Conservation (phyloP, 2,329 filamentous ascomycete genomes). For the Colletotrichum sp. region DNA sequence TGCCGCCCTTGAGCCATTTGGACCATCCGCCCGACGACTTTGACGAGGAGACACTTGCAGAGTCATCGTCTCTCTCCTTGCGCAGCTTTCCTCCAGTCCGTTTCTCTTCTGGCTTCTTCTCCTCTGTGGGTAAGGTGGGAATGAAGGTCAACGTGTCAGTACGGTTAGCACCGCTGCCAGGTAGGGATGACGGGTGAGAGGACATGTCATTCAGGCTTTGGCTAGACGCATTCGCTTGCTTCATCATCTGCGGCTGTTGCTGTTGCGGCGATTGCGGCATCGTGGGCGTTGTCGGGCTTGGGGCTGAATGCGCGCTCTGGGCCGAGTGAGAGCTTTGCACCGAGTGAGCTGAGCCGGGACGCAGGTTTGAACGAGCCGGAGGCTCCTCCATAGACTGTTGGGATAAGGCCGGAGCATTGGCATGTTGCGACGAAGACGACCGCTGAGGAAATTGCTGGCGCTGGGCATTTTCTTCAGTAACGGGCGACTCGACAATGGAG, state of each 20-base stretch:
- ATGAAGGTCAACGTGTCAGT: slow-evolving; percentile 84
- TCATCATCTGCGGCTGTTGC: slow-evolving; percentile 23
- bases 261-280: slow-evolving; percentile 18
- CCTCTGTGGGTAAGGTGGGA: slow-evolving; percentile 72
- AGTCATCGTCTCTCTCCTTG: slow-evolving; percentile 71
- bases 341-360: slow-evolving; percentile 33
- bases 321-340: slow-evolving; percentile 7
- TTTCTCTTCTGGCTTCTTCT: slow-evolving; percentile 74
- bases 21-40: slow-evolving; percentile 79
- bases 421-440: slow-evolving; percentile 49
- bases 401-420: slow-evolving; percentile 15
- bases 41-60: slow-evolving; percentile 61
- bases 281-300: slow-evolving; percentile 10
- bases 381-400: slow-evolving; percentile 43
- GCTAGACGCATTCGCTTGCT: slow-evolving; percentile 20
- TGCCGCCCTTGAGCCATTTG: slow-evolving; percentile 86
- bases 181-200: slow-evolving; percentile 70
- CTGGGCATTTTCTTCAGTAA: slow-evolving; percentile 43
- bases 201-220: slow-evolving; percentile 68
- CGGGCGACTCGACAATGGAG: slow-evolving; percentile 70
- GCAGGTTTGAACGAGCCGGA: slow-evolving; percentile 50
- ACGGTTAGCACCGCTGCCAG: slow-evolving; percentile 68
- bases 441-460: slow-evolving; percentile 51
- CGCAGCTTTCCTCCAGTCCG: slow-evolving; percentile 58
- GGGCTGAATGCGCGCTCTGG: slow-evolving; percentile 4